A percentile compares a stretch with the other conserved stretches of the same genome.
phyloP scores from a whole-genome alignment of 495 filamentous ascomycete species.

The Penicillium tannophilum region DNA sequence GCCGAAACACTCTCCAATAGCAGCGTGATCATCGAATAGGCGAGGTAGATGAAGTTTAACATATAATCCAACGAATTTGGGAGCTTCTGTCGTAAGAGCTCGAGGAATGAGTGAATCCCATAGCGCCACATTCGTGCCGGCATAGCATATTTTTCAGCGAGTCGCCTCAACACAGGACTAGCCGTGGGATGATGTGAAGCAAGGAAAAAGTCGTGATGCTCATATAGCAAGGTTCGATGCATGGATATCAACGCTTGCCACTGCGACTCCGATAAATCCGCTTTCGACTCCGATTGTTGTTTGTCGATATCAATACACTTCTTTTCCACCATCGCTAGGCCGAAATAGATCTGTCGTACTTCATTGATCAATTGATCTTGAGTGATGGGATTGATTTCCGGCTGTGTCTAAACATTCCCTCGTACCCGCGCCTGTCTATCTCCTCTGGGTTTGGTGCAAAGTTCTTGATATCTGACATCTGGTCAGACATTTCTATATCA shows the following conservation, averaged over 20 bases:
- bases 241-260: slow-evolving; percentile 75
- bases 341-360: slow-evolving; percentile 75
- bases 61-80: slow-evolving; percentile 76
- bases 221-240: slow-evolving; percentile 71
- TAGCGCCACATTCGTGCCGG: slow-evolving; percentile 84
- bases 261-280: slow-evolving; percentile 58
- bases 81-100: slow-evolving; percentile 68
- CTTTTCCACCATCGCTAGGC: slow-evolving; percentile 75
- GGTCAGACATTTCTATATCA: background rate
- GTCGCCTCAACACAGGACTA: slow-evolving; percentile 52
- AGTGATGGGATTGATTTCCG: slow-evolving; percentile 68
- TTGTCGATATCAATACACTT: slow-evolving; percentile 76
- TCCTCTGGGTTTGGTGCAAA: background rate
- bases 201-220: slow-evolving; percentile 82
- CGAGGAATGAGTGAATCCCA: slow-evolving; percentile 77
- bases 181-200: slow-evolving; percentile 76
- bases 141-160: slow-evolving; percentile 76
- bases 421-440: background rate
- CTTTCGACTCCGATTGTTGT: slow-evolving; percentile 48
- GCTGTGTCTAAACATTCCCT: slow-evolving; percentile 52
- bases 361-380: slow-evolving; percentile 70
- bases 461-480: background rate
- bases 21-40: slow-evolving; percentile 80
- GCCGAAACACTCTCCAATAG: slow-evolving; percentile 73
- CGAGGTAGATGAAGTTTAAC: slow-evolving; percentile 78